Conservation (phyloP, 352 stramenopile genomes). For the Globisporangium spinosum region DNA sequence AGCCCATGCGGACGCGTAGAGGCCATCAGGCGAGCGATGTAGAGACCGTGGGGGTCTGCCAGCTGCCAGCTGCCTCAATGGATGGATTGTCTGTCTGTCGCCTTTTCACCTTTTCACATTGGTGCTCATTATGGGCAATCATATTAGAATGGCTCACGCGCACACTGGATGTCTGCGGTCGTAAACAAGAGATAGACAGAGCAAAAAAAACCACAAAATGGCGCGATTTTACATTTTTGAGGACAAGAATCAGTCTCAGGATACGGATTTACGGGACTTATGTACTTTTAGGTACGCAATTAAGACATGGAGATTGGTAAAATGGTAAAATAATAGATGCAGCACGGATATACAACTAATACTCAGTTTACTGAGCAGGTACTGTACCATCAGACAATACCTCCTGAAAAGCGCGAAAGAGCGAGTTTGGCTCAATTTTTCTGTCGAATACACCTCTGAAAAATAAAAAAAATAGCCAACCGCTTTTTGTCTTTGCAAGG, state of each 20-base stretch:
- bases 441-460: not conserved
- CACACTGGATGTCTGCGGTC: not conserved
- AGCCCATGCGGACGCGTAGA: not conserved
- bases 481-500: not conserved
- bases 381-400: not conserved
- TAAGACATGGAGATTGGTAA: too few relatives aligned
- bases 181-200: not conserved
- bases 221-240: not conserved
- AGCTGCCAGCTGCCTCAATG: not conserved
- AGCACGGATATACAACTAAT: not conserved
- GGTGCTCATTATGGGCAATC: not conserved
- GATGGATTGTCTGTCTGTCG: not conserved
- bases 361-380: not conserved
- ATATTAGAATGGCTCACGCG: not conserved
- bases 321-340: too few relatives aligned
- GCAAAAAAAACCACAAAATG: not conserved
- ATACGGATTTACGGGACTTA: not conserved
- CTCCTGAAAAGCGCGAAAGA: not conserved
- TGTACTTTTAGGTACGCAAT: not conserved
- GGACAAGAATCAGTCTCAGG: too few relatives aligned
- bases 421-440: not conserved
- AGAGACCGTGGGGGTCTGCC: not conserved
- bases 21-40: not conserved
- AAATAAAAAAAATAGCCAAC: not conserved
- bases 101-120: not conserved